Base-by-base conservation (phyloP, 2,329 filamentous ascomycete species). In the Neofusicoccum sp. region DNA sequence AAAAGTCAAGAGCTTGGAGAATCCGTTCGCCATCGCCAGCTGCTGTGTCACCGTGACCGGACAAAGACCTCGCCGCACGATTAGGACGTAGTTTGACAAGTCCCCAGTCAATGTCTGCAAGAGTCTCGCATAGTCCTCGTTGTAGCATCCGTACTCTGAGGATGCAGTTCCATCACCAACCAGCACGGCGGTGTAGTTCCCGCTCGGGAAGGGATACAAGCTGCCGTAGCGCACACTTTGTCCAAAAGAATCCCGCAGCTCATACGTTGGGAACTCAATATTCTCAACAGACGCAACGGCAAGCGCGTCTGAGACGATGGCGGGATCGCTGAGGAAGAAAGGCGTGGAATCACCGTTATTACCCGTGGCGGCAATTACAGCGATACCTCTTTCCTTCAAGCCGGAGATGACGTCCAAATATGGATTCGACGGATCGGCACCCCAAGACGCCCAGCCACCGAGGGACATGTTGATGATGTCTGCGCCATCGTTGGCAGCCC, bases 401-500 rank as follows among this genome's bases (percentile, higher is more conserved):
- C 77, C 73, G 6, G 75, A 73, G 3, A 77, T 73, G 4, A 79
- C 74, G n/a, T 74, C 72, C 36, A 77, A 74, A 72, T 73, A 76
- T 22, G 77, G 71, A 44, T 76, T 69, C 44, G 74, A 69, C 33
- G 71, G 67, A 73, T 75, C 77, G 11, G 16, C 22, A 9, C 50
- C 50, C 50, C 50, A 56, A 16, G 50, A 7, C 4, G 50, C 36
- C 22, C 11, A 29, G 16, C 36, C 67, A 56, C 75, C 75, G 45
- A 77, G 70, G 2, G 72, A 75, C 28, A 72, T 67, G 36, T 74
- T 74, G 58, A 79, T 78, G 61, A 79, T 72, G 44, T 78, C 70
- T 1, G 74, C 73, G 11, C 50, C 50, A 11, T 81, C 85, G 68
- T 88, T 81, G 66, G 83, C 87, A 0, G 87, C 87, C 68, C 79